phyloP scores from a whole-genome alignment of 2,329 filamentous ascomycete genomes.

The Boeremia exigua region DNA sequence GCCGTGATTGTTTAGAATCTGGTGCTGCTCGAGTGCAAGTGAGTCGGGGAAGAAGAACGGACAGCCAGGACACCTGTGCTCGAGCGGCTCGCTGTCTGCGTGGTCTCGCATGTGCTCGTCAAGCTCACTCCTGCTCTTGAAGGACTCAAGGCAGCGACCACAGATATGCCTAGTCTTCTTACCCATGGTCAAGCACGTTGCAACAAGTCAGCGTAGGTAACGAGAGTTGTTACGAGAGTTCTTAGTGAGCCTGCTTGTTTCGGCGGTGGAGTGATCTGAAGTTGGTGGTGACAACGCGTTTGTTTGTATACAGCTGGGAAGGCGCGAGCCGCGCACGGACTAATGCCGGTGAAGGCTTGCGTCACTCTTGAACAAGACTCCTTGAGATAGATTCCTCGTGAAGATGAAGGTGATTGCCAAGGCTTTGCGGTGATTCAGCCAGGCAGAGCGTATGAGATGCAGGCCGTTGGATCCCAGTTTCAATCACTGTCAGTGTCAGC shows the following conservation, averaged over 20 bases:
- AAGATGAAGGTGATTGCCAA: too few relatives aligned
- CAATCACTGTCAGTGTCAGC: too few relatives aligned
- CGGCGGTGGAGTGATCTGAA: neutral
- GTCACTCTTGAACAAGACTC: neutral
- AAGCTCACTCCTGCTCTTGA: conserved; percentile 21
- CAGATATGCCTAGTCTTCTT: conserved; percentile 18
- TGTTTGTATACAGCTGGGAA: neutral
- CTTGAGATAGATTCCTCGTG: too few relatives aligned
- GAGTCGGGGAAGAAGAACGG: conserved; percentile 21
- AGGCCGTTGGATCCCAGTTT: too few relatives aligned
- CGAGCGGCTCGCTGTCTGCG: conserved; percentile 4
- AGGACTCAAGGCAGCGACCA: conserved; percentile 25
- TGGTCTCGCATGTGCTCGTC: conserved; percentile 23
- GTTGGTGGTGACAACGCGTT: neutral
- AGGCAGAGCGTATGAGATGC: too few relatives aligned
- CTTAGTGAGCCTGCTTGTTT: neutral
- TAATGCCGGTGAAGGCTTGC: neutral
- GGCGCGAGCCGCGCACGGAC: conserved; percentile 4
- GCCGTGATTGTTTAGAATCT: neutral
- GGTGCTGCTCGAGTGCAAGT: conserved; percentile 30
- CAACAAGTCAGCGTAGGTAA: neutral
- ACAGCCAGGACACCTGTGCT: conserved; percentile 22
- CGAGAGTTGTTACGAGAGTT: neutral
- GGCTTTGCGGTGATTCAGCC: too few relatives aligned
- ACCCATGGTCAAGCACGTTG: neutral